phyloP scores from a whole-genome alignment of 108 stramenopile genomes.

The Bacterosira constricta region DNA sequence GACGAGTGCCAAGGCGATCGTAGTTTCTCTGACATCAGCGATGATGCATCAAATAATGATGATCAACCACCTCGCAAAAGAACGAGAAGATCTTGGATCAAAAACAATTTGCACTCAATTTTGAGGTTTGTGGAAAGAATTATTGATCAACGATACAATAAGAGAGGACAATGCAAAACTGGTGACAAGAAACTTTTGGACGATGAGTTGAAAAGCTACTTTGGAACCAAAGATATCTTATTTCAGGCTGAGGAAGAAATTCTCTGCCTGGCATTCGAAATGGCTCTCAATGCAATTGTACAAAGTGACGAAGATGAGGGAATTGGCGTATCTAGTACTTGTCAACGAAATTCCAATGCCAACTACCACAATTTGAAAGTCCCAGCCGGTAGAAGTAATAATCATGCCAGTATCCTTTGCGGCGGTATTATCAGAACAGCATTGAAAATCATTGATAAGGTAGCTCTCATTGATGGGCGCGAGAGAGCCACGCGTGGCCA shows the following conservation, averaged over 20 bases:
- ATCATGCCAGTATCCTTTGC: background rate
- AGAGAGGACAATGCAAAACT: background rate
- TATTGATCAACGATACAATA: constrained; percentile 20
- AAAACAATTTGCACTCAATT: constrained; percentile 37
- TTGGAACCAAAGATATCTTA: constrained; percentile 19
- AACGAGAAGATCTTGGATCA: background rate
- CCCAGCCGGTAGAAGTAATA: background rate
- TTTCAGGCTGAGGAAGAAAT: constrained; percentile 32
- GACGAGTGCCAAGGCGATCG: constrained; percentile 5
- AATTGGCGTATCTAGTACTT: too few species aligned
- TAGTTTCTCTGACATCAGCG: background rate
- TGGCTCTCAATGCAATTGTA: constrained; percentile 34
- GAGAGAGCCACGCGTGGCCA: constrained; percentile 2
- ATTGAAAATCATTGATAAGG: constrained; percentile 28
- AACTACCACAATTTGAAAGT: background rate
- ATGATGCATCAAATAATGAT: background rate
- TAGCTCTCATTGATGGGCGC: constrained; percentile 5
- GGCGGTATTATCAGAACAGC: constrained; percentile 22
- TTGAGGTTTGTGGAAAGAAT: constrained; percentile 28
- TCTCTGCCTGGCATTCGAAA: constrained; percentile 26
- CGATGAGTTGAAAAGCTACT: constrained; percentile 19
- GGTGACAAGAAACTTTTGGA: constrained; percentile 10
- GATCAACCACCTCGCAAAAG: constrained; percentile 13
- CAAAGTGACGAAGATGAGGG: background rate
- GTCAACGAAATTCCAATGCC: too few species aligned